Conservation (phyloP, 1,284 basidiomycete species). For the Tilletia indica region DNA sequence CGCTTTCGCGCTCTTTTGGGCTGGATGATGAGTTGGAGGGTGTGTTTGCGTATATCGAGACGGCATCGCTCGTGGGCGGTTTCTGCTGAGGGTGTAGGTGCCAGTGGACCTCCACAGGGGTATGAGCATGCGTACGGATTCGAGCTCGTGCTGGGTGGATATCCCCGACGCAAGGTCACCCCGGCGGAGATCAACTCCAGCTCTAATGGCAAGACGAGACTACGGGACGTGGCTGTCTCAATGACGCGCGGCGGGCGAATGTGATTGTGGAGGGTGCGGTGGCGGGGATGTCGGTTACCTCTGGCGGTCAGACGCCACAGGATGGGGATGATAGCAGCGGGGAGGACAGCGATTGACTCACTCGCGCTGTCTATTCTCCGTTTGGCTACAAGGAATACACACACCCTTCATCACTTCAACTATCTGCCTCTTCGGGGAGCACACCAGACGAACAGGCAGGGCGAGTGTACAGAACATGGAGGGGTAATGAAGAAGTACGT, state of each 20-base stretch:
- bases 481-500: no score
- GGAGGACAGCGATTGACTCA: slow-evolving; percentile 7
- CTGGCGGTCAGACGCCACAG: neutral
- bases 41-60: slow-evolving; percentile 43
- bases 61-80: slow-evolving; percentile 9
- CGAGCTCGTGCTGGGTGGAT: slow-evolving; percentile 42
- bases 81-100: no score
- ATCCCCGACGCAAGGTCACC: slow-evolving; percentile 35
- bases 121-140: slow-evolving; percentile 40
- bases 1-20: slow-evolving; percentile 33
- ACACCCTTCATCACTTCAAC: no score
- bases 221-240: slow-evolving; percentile 34
- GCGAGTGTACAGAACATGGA: no score
- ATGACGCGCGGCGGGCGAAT: slow-evolving; percentile 33
- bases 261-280: slow-evolving; percentile 41
- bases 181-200: slow-evolving; percentile 16
- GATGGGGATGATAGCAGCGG: neutral
- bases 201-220: neutral
- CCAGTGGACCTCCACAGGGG: neutral
- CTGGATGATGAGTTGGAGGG: slow-evolving; percentile 31
- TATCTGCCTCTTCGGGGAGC: no score
- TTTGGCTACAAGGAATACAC: no score
- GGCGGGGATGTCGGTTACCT: slow-evolving; percentile 20
- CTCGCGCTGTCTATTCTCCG: no score
- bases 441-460: no score